Conservation (phyloP, 2,329 filamentous ascomycete species). For the Emergomyces orientalis region DNA sequence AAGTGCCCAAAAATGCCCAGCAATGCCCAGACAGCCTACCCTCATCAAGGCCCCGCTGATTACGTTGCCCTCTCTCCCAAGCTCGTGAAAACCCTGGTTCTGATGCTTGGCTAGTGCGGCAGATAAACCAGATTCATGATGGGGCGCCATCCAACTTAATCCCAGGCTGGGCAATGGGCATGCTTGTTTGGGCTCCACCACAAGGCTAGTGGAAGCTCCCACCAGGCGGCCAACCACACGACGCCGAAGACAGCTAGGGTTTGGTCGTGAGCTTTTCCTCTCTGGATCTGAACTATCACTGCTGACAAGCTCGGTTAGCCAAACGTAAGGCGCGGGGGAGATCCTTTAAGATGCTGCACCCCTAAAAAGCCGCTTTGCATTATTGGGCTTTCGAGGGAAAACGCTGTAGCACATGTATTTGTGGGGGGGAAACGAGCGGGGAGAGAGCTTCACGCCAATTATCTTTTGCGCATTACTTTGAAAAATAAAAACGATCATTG, state of each 20-base stretch:
- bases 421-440: too few species aligned
- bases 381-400: too few species aligned
- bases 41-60: neutral
- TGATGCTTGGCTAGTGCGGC: neutral
- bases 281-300: neutral
- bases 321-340: neutral
- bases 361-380: neutral
- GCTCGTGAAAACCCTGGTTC: neutral
- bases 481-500: too few species aligned
- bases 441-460: too few species aligned
- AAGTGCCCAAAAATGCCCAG: neutral
- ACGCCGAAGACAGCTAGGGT: neutral
- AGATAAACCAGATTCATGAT: neutral
- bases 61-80: constrained; percentile 4
- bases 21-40: neutral
- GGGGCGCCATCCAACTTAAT: too few species aligned
- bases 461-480: too few species aligned
- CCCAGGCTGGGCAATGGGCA: neutral
- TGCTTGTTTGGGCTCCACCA: neutral
- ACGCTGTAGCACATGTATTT: too few species aligned
- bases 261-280: neutral
- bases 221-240: neutral
- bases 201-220: neutral
- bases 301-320: neutral
- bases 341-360: neutral